Evolutionary conservation across 805 yeast genomes (phyloP), one percentile per base, ranked within the genome.

Genomic region (Naumovozyma castellii): DNA sequence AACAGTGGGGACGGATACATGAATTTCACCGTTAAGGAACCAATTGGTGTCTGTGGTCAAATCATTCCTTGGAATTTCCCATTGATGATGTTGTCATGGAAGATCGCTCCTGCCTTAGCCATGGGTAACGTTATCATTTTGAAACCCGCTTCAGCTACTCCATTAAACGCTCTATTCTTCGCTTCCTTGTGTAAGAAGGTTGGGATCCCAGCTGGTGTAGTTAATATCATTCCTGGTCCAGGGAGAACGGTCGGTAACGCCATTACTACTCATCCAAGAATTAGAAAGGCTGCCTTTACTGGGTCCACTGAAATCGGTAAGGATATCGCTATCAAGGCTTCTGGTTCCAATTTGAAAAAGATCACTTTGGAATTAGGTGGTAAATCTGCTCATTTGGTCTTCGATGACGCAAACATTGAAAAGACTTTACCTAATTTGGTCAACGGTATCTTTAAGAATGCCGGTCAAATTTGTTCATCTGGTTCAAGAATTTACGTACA

Each of bases 1-100:
- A 73, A 77, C 50, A 73, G 84, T 35, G 85, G 84, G 46, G 65
- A 67, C 37, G 64, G 74, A 30, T 80, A 81, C 60, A 72, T 78
- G 53, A 75, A 72, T 50, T 81, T 71, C 67, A 76, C 84, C 41
- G 69, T 73, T 57, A 76, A 76, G 60, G 87, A 80, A 61, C 88
- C 90, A 50, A 62, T 81, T 48, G 90, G 88, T 60, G 83, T 81
- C 31, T 80, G 86, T 67, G 90, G 88, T 49, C 86, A 80, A 62
- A 80, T 82, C 47, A 81, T 82, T 46, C 88, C 90, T 59, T 82
- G 88, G 88, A 82, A 82, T 61, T 82, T 82, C 75, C 90, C 90
- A 52, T 64, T 82, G 47, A 71, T 82, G 68, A 81, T 82, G 84
- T 71, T 78, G 61, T 64, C 83, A 33, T 82, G 90, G 90, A 82